Percentiles rank a stretch among this genome's conserved stretches.
Evolutionary conservation across 768 basidiomycete genomes (phyloP).

Genomic region (Tylopilus sp.): DNA sequence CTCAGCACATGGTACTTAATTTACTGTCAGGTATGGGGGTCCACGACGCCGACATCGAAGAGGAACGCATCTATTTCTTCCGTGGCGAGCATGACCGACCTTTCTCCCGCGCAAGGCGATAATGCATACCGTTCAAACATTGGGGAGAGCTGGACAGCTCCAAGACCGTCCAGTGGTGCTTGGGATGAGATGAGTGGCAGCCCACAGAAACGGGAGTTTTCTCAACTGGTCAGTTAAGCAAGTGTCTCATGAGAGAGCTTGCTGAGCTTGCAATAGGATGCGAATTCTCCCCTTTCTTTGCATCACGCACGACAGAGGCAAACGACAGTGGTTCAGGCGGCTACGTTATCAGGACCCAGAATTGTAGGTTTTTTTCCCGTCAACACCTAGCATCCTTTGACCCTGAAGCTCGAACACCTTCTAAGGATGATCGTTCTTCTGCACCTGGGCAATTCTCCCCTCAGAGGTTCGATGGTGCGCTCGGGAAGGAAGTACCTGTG

Average conservation of each 20-base stretch:
- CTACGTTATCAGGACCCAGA: constrained; percentile 39
- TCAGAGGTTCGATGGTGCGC: constrained; percentile 47
- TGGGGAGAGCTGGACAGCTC: constrained; percentile 49
- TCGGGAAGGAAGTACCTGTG: constrained; percentile 39
- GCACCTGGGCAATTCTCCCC: constrained; percentile 49
- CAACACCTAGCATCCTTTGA: constrained; percentile 11
- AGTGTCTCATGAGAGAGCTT: constrained; percentile 1
- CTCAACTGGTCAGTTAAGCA: constrained; percentile 42
- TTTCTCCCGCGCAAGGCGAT: constrained; percentile 44
- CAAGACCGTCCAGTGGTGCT: constrained; percentile 49
- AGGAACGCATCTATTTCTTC: constrained; percentile 65
- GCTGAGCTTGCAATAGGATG: constrained; percentile 36
- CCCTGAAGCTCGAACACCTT: constrained; percentile 16
- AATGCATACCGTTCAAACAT: constrained; percentile 44
- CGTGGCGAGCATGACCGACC: constrained; percentile 48
- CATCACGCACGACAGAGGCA: constrained; percentile 49
- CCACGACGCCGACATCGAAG: constrained; percentile 45
- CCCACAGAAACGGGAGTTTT: constrained; percentile 49
- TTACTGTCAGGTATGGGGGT: constrained; percentile 53
- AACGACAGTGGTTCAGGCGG: constrained; percentile 35
- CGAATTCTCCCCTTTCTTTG: constrained; percentile 38
- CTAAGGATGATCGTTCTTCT: constrained; percentile 46
- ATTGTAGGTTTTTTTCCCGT: constrained; percentile 31
- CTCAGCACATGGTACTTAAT: constrained; percentile 9
- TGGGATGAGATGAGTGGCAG: constrained; percentile 58